Percentiles rank a stretch among this genome's conserved stretches.
These are phyloP conservation scores for Ascochyta viciae-villosae DNA, from an alignment of 2,329 filamentous ascomycete species.

Conservation along the genomic window DNA sequence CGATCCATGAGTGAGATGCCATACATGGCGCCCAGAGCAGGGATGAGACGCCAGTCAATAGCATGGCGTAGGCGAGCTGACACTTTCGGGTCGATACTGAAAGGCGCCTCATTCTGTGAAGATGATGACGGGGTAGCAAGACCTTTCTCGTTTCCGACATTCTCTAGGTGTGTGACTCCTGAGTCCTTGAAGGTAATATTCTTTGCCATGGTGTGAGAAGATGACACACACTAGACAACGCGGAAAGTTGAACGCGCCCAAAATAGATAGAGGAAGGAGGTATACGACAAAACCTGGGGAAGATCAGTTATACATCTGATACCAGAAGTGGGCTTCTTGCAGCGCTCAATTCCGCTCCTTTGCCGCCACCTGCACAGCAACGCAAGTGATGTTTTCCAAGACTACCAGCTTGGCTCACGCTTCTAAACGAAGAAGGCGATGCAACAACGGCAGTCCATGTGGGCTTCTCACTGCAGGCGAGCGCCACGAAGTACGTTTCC, in stretches of 20 bases:
- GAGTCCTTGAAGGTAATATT: constrained; percentile 24
- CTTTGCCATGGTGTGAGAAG: constrained; percentile 16
- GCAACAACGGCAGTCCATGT: constrained; percentile 3
- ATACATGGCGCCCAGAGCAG: constrained; percentile 34
- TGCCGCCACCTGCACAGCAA: constrained; percentile 5
- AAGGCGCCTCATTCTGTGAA: constrained; percentile 12
- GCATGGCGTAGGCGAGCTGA: constrained; percentile 30
- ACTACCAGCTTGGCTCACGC: constrained; percentile 8
- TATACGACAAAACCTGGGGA: constrained; percentile 1
- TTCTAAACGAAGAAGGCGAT: constrained; percentile 8
- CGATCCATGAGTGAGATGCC: constrained; percentile 37
- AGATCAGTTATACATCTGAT: constrained; percentile 9
- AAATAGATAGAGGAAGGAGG: not conserved
- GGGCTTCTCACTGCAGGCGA: not conserved
- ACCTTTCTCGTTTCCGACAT: constrained; percentile 31
- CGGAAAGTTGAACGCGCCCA: not conserved
- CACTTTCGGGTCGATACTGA: constrained; percentile 25
- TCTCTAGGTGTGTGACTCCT: constrained; percentile 23
- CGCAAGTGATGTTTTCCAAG: constrained; percentile 1
- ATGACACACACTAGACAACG: not conserved
- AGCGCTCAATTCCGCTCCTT: not conserved
- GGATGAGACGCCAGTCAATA: constrained; percentile 35
- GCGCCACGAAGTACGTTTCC: constrained; percentile 10
- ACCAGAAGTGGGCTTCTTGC: not conserved
- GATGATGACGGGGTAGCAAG: constrained; percentile 18